Conservation (phyloP, 148 eudicot genomes). For the Spergularia bocconei region DNA sequence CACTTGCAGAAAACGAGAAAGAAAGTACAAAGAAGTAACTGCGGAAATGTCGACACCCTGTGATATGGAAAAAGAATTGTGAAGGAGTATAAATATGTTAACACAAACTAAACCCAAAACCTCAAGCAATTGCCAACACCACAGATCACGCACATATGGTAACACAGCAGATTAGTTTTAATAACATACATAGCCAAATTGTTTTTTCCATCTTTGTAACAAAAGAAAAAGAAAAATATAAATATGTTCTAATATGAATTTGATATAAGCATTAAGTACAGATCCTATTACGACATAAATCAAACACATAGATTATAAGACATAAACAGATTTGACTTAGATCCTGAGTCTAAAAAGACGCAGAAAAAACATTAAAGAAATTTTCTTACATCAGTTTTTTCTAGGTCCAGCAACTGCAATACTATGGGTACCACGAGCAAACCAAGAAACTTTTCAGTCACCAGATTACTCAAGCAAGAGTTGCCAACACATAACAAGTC, state of each 20-base stretch:
- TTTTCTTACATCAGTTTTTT: conserved; percentile 38
- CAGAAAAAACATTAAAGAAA: conserved; percentile 4
- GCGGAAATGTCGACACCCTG: conserved; percentile 43
- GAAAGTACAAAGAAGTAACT: conserved; percentile 39
- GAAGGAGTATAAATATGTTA: not conserved
- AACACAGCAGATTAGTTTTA: not conserved
- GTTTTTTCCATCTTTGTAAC: not conserved
- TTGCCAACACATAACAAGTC: conserved; percentile 43
- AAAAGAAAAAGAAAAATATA: not conserved
- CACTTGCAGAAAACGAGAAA: conserved; percentile 49
- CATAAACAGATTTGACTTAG: not conserved
- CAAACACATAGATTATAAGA: not conserved
- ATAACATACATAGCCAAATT: not conserved
- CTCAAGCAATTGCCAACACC: not conserved
- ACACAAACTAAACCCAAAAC: not conserved
- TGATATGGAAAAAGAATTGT: conserved; percentile 3
- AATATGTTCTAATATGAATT: not conserved
- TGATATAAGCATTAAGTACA: conserved; percentile 1
- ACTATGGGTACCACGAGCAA: conserved; percentile 49
- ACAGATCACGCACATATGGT: not conserved
- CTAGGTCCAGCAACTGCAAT: conserved; percentile 36
- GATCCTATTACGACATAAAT: not conserved
- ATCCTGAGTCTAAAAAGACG: not conserved
- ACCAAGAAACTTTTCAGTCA: conserved; percentile 43
- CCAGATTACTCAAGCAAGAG: conserved; percentile 33